These are phyloP conservation scores for Mycena citricolor DNA, from an alignment of 1,284 basidiomycete genomes.

Conservation along the genomic window DNA sequence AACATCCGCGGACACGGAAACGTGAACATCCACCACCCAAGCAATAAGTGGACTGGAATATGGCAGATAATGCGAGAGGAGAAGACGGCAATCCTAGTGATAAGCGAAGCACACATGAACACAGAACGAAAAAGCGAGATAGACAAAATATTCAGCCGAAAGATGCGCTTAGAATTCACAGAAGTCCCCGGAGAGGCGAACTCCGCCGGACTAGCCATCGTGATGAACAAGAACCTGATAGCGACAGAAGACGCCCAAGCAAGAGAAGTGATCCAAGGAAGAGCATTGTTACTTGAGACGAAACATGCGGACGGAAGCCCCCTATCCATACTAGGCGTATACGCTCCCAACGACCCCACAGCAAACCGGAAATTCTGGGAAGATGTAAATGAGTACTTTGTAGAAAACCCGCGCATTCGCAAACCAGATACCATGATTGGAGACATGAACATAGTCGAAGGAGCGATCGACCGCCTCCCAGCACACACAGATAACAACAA, in stretches of 20 bases:
- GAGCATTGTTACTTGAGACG: slow-evolving; percentile 26
- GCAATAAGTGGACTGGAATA: slow-evolving; percentile 13
- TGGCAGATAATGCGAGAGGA: slow-evolving; percentile 10
- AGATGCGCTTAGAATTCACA: neutral
- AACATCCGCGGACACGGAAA: slow-evolving; percentile 14
- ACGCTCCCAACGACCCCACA: slow-evolving; percentile 34
- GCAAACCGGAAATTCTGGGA: slow-evolving; percentile 34
- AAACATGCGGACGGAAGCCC: slow-evolving; percentile 11
- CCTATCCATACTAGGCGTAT: slow-evolving; percentile 32
- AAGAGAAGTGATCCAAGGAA: slow-evolving; percentile 30
- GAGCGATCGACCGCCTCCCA: slow-evolving; percentile 36
- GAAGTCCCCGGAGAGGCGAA: neutral
- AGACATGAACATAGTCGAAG: slow-evolving; percentile 44
- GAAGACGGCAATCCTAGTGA: slow-evolving; percentile 2
- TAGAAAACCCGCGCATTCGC: neutral
- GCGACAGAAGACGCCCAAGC: slow-evolving; percentile 8
- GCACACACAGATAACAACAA: slow-evolving; percentile 20
- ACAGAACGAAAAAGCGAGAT: slow-evolving; percentile 2
- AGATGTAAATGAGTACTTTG: slow-evolving; percentile 14
- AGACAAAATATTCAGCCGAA: slow-evolving; percentile 1
- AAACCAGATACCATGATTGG: slow-evolving; percentile 37
- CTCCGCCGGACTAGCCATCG: slow-evolving; percentile 15
- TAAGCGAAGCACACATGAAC: slow-evolving; percentile 17
- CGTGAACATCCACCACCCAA: neutral
- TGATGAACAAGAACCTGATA: slow-evolving; percentile 33